phyloP scores from a whole-genome alignment of 495 filamentous ascomycete genomes.

The Neurospora terricola region DNA sequence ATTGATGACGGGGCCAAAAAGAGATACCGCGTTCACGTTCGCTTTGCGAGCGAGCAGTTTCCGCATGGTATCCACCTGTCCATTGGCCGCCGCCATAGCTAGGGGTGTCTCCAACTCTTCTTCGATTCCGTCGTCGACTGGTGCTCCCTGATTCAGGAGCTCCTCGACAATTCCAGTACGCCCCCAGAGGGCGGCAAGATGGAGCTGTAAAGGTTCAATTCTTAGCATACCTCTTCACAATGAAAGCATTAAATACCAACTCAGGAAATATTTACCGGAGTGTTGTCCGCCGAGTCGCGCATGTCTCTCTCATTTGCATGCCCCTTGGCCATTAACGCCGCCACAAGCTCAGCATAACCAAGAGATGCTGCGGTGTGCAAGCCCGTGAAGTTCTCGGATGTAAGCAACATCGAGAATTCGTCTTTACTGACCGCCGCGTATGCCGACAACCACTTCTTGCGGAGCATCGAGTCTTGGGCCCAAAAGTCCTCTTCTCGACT shows the following conservation, averaged over 20 bases:
- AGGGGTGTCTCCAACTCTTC: slow-evolving; percentile 20
- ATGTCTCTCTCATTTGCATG: slow-evolving; percentile 11
- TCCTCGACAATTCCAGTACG: slow-evolving; percentile 22
- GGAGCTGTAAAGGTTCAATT: slow-evolving; percentile 6
- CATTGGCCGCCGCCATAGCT: slow-evolving; percentile 24
- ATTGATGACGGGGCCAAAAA: slow-evolving; percentile 21
- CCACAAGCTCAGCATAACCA: neutral
- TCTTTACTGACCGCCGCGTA: slow-evolving; percentile 17
- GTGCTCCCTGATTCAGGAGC: slow-evolving; percentile 20
- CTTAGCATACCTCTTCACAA: too few relatives aligned
- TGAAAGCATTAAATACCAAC: too few relatives aligned
- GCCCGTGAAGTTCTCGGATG: neutral
- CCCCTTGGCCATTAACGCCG: neutral
- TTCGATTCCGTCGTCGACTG: slow-evolving; percentile 22
- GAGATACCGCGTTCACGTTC: slow-evolving; percentile 19
- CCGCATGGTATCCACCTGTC: slow-evolving; percentile 22
- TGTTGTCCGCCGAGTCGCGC: slow-evolving; percentile 3
- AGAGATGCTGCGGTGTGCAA: neutral
- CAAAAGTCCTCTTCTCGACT: slow-evolving; percentile 27
- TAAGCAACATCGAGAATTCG: neutral
- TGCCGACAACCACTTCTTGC: slow-evolving; percentile 22
- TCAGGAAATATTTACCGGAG: neutral
- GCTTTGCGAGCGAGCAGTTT: slow-evolving; percentile 21
- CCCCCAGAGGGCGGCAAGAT: slow-evolving; percentile 25
- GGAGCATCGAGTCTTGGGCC: slow-evolving; percentile 19